phyloP scores from a whole-genome alignment of 768 basidiomycete genomes.

The Pleurotus giganteus region DNA sequence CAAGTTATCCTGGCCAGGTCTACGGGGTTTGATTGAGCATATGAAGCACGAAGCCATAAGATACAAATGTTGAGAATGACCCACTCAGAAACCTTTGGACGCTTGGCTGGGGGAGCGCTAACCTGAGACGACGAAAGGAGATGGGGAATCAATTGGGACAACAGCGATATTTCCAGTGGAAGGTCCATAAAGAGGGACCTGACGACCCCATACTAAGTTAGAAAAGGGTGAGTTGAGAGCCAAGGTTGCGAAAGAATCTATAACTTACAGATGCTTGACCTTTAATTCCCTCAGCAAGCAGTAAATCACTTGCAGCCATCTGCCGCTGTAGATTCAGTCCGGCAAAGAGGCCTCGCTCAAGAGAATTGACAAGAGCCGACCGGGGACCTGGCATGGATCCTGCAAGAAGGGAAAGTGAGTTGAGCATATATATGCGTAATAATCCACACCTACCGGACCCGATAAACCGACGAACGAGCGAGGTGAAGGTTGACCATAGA shows the following conservation, averaged over 20 bases:
- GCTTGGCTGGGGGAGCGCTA: constrained; percentile 55
- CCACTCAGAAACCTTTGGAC: constrained; percentile 59
- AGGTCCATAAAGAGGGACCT: constrained; percentile 49
- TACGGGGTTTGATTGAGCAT: constrained; percentile 8
- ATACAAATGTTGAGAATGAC: too few relatives aligned
- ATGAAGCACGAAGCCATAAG: constrained; percentile 8
- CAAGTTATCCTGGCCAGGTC: constrained; percentile 34
- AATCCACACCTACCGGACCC: constrained; percentile 34
- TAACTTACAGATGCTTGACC: not conserved
- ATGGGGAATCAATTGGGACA: constrained; percentile 50
- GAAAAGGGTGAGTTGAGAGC: not conserved
- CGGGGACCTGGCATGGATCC: constrained; percentile 39
- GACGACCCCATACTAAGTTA: constrained; percentile 39
- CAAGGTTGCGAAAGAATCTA: not conserved
- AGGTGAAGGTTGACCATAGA: constrained; percentile 52
- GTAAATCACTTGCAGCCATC: constrained; percentile 48
- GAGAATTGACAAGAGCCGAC: constrained; percentile 35
- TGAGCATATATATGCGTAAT: not conserved
- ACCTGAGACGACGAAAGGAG: constrained; percentile 54
- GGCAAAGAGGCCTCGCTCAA: constrained; percentile 58
- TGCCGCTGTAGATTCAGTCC: constrained; percentile 52
- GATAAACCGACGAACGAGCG: constrained; percentile 43
- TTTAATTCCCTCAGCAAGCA: constrained; percentile 50
- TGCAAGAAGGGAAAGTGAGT: constrained; percentile 20
- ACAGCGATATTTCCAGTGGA: constrained; percentile 49